A percentile compares a stretch with the other conserved stretches of the same genome.
Evolutionary conservation across 2,329 filamentous ascomycete species (phyloP).

Genomic region (Tolypocladium guangdongense): DNA sequence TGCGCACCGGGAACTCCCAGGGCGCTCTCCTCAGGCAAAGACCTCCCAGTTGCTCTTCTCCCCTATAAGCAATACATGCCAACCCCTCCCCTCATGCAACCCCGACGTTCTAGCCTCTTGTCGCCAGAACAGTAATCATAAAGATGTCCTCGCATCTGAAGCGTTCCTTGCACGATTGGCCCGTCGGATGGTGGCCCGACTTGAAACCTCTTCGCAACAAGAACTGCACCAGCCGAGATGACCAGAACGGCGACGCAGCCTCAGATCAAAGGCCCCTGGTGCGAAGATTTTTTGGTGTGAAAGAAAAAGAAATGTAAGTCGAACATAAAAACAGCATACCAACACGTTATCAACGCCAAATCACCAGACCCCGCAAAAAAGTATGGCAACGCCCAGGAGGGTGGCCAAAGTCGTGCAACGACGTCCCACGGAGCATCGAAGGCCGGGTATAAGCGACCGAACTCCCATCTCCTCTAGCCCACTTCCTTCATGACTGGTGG

Average conservation of each 20-base stretch:
- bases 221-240: background rate
- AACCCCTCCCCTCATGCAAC: background rate
- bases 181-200: background rate
- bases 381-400: conserved; percentile 20
- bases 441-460: conserved; percentile 46
- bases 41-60: background rate
- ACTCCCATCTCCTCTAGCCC: conserved; percentile 3
- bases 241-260: conserved; percentile 1
- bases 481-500: conserved; percentile 54
- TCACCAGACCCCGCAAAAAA: conserved; percentile 28
- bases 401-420: conserved; percentile 14
- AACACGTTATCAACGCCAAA: conserved; percentile 31
- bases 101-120: background rate
- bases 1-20: background rate
- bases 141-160: background rate
- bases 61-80: background rate
- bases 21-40: background rate
- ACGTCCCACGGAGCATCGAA: conserved; percentile 36
- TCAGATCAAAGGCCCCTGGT: background rate
- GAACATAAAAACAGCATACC: conserved; percentile 21
- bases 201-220: background rate
- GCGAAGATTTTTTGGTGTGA: background rate
- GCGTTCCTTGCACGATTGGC: background rate
- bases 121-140: background rate
- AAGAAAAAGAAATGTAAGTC: conserved; percentile 10